Evolutionary conservation across 331 rosid species (phyloP), one percentile per base, ranked within the genome.

Genomic region (Quercus tomentella): DNA sequence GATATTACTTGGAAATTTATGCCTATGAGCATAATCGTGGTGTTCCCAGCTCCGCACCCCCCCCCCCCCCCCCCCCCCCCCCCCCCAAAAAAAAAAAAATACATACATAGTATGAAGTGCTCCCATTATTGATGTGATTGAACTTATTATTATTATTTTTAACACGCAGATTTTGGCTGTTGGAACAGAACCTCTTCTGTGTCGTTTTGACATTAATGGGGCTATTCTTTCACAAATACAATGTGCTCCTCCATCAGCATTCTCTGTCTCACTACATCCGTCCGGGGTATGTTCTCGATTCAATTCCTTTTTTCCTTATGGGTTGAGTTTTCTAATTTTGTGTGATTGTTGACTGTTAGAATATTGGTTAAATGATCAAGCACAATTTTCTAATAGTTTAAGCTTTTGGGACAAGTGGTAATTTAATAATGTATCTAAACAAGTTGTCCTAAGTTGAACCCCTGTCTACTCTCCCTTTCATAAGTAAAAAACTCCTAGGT

Each of bases 151-250:
- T 41, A 8, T 41, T 9, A 41, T 41, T 41, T 41, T 81, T 72
- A 72, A 71, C 21, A 45, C 41, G 69, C 91, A 92, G 98, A 83
- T 94, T 85, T 70, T 94, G 82, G 89, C 92, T 14, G 92, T 92
- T 68, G 97, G 98, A 41, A 95, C 97, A 28, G 95, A 89, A 81
- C 98, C 96, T 77, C 82, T 87, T 22, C 93, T 94, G 12, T 81
- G 82, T 76, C 95, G 96, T 68, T 91, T 80, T 79, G 90, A 91
- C 89, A 89, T 94, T 83, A 92, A 91, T 33, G 97, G 97, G 77
- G 84, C 1, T 5, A 82, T 92, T 85, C 97, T 94, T 73, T 91
- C 97, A 58, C 92, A 92, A 81, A 88, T 94, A 83, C 98, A 90
- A 60, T 92, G 97, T 77, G 97, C 93, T 73, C 90, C 98, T 82